These are phyloP conservation scores for Sporothrix euskadiensis DNA, from an alignment of 2,329 filamentous ascomycete species.

Conservation along the genomic window DNA sequence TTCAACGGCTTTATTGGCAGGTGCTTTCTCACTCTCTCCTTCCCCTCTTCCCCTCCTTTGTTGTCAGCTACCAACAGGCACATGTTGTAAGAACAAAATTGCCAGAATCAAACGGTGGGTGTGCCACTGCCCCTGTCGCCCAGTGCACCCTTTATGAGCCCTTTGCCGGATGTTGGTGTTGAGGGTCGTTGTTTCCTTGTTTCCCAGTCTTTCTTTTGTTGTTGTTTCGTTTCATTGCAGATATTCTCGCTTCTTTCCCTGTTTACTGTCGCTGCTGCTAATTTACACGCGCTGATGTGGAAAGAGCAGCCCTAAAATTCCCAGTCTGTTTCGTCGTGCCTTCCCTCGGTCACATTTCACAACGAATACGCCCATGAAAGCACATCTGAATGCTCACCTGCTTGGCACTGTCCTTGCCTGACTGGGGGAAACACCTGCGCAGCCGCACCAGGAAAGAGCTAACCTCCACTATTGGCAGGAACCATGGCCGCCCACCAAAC, in stretches of 20 bases:
- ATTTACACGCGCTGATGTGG: neutral
- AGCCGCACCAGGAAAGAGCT: constrained; percentile 20
- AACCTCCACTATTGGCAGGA: constrained; percentile 25
- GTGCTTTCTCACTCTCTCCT: neutral
- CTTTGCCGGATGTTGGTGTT: neutral
- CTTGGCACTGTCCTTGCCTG: constrained; percentile 15
- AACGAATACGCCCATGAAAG: neutral
- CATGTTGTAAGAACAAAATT: neutral
- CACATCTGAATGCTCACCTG: constrained; percentile 10
- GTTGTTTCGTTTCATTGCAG: constrained; percentile 14
- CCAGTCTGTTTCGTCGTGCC: neutral
- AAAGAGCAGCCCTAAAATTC: neutral
- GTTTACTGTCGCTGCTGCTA: neutral
- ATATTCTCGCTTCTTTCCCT: neutral
- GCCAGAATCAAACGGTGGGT: constrained; percentile 1
- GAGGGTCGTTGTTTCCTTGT: constrained; percentile 17
- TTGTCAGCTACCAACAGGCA: neutral
- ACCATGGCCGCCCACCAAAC: constrained; percentile 10
- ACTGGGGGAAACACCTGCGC: constrained; percentile 18
- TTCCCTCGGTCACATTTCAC: constrained; percentile 8
- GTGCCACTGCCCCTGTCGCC: neutral
- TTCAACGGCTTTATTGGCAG: neutral
- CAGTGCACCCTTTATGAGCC: neutral
- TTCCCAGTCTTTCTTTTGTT: neutral
- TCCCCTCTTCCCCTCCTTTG: neutral